Evolutionary conservation across 2,329 filamentous ascomycete species (phyloP).

Genomic region (Remersonia thermophila): DNA sequence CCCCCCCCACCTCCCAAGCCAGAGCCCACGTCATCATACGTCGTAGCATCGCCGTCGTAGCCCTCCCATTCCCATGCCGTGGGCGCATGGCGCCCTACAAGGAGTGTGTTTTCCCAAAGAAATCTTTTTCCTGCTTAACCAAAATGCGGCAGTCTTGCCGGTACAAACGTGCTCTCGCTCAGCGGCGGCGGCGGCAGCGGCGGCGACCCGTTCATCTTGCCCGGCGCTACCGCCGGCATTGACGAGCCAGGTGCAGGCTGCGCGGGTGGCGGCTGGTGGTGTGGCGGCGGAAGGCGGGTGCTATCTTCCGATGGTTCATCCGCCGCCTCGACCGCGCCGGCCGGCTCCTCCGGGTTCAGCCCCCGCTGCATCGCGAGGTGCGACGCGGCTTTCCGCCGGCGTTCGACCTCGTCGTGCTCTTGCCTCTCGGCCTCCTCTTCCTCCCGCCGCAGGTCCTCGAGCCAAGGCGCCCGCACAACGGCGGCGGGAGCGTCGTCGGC

Average conservation of each 20-base stretch:
- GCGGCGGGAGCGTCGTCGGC: no score
- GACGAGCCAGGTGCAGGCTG: background rate
- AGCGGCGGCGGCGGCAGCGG: no score
- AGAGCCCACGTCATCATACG: no score
- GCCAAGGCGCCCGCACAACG: slow-evolving; percentile 29
- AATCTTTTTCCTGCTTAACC: slow-evolving; percentile 19
- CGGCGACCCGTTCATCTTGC: slow-evolving; percentile 2
- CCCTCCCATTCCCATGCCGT: no score
- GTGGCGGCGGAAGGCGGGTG: no score
- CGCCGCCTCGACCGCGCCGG: slow-evolving; percentile 23
- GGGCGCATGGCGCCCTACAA: no score
- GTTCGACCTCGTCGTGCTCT: slow-evolving; percentile 41
- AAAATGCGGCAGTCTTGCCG: slow-evolving; percentile 47
- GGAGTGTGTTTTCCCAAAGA: background rate
- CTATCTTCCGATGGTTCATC: slow-evolving; percentile 23
- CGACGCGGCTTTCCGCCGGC: slow-evolving; percentile 39
- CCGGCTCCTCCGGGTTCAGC: slow-evolving; percentile 25
- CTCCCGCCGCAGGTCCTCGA: slow-evolving; percentile 41
- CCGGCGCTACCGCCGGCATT: slow-evolving; percentile 2
- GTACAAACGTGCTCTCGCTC: slow-evolving; percentile 32
- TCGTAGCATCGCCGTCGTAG: no score
- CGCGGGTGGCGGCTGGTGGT: slow-evolving; percentile 1
- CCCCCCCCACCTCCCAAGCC: no score
- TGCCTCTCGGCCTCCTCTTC: slow-evolving; percentile 38
- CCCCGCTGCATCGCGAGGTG: slow-evolving; percentile 39